These are phyloP conservation scores for Atkinsonella hypoxylon DNA, from an alignment of 2,329 filamentous ascomycete genomes.

Conservation along the genomic window DNA sequence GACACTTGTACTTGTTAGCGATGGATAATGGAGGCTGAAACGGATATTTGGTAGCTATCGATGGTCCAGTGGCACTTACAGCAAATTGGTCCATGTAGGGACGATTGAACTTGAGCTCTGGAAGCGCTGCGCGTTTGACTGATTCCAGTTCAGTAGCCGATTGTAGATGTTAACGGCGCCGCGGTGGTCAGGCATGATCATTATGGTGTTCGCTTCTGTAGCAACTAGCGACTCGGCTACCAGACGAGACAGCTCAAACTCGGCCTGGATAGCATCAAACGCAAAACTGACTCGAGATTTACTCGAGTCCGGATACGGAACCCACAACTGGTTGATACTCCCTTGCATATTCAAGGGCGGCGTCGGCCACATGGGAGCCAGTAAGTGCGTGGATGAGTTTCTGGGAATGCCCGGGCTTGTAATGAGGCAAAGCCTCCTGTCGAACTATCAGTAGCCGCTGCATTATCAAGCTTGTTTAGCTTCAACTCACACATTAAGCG, in stretches of 20 bases:
- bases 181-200: constrained; percentile 1
- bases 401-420: background rate
- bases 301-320: constrained; percentile 5
- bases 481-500: constrained; percentile 11
- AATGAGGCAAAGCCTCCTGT: constrained; percentile 2
- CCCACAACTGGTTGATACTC: constrained; percentile 3
- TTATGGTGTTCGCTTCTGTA: background rate
- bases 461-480: background rate
- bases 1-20: constrained; percentile 2
- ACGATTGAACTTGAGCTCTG: constrained; percentile 1
- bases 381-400: background rate
- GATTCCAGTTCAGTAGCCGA: background rate
- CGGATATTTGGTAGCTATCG: background rate
- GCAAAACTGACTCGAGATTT: constrained; percentile 1
- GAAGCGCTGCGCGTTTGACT: background rate
- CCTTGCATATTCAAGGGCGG: background rate
- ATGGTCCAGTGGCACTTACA: constrained; percentile 2
- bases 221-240: constrained; percentile 1
- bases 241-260: constrained; percentile 5
- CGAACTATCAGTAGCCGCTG: background rate
- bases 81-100: constrained; percentile 5
- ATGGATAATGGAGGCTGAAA: background rate
- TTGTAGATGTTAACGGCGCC: constrained; percentile 4
- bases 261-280: background rate
- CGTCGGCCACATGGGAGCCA: background rate